Conservation (phyloP, 2,329 filamentous ascomycete species). For the Onygenales sp. region DNA sequence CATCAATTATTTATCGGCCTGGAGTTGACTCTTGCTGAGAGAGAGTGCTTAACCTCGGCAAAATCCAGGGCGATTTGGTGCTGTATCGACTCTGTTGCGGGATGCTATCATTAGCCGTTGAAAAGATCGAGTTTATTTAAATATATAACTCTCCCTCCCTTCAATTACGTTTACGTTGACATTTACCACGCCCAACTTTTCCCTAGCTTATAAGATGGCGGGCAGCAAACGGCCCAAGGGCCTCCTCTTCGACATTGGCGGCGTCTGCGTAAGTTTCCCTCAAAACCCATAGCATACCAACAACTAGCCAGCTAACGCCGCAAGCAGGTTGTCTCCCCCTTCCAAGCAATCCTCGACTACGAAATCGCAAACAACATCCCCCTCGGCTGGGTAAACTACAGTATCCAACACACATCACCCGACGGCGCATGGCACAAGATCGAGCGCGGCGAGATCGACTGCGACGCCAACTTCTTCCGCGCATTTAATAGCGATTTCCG, state of each 20-base stretch:
- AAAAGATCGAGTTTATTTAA: neutral
- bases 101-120: too few relatives aligned
- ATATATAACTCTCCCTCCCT: neutral
- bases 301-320: neutral
- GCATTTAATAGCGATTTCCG: slow-evolving; percentile 68
- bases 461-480: slow-evolving; percentile 66
- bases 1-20: too few relatives aligned
- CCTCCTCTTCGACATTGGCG: slow-evolving; percentile 88
- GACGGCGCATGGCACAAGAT: slow-evolving; percentile 79
- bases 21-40: too few relatives aligned
- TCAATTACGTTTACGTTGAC: neutral
- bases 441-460: slow-evolving; percentile 70
- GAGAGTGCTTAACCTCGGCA: slow-evolving; percentile 3
- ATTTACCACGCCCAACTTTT: neutral
- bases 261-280: slow-evolving; percentile 71
- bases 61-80: neutral
- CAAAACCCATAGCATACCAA: neutral
- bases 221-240: slow-evolving; percentile 52
- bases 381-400: slow-evolving; percentile 82
- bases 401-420: slow-evolving; percentile 69
- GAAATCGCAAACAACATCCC: slow-evolving; percentile 69
- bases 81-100: neutral
- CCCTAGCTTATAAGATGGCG: slow-evolving; percentile 23
- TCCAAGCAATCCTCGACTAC: slow-evolving; percentile 88
- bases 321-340: slow-evolving; percentile 74